Conservation (phyloP, 352 stramenopile species). For the Achlya hypogyna region DNA sequence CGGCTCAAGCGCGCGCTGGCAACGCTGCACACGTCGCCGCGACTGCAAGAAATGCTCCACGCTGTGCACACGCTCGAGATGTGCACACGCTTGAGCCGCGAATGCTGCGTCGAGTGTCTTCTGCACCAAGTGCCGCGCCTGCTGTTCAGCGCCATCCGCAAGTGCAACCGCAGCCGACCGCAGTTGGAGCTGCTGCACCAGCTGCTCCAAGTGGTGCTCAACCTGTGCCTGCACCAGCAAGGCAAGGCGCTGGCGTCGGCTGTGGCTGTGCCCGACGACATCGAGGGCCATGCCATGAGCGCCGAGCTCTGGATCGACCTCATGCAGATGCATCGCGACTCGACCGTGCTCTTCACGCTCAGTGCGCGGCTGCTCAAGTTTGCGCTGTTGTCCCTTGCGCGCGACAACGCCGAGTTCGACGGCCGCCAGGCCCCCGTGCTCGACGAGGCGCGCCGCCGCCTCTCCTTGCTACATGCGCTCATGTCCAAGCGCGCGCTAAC, state of each 20-base stretch:
- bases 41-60: constrained; percentile 89
- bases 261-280: constrained; percentile 26
- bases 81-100: constrained; percentile 84
- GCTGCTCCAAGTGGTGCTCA: constrained; percentile 71
- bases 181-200: constrained; percentile 92
- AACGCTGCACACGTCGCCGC: constrained; percentile 17
- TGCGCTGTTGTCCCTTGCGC: constrained; percentile 31
- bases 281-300: constrained; percentile 34
- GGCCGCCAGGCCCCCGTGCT: background rate
- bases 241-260: background rate
- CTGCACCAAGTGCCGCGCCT: constrained; percentile 77
- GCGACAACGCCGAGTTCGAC: background rate
- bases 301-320: constrained; percentile 88
- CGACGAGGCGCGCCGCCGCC: background rate
- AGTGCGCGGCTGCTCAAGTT: constrained; percentile 50
- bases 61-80: constrained; percentile 88
- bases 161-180: constrained; percentile 91
- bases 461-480: constrained; percentile 3
- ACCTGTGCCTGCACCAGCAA: constrained; percentile 70
- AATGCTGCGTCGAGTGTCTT: constrained; percentile 87
- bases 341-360: constrained; percentile 72
- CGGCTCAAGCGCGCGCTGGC: constrained; percentile 18
- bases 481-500: constrained; percentile 9
- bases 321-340: constrained; percentile 91
- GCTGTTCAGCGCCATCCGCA: constrained; percentile 87